A percentile compares a stretch with the other conserved stretches of the same genome.
Evolutionary conservation across 116 monocot genomes (phyloP).

Genomic region (Posidonia oceanica): DNA sequence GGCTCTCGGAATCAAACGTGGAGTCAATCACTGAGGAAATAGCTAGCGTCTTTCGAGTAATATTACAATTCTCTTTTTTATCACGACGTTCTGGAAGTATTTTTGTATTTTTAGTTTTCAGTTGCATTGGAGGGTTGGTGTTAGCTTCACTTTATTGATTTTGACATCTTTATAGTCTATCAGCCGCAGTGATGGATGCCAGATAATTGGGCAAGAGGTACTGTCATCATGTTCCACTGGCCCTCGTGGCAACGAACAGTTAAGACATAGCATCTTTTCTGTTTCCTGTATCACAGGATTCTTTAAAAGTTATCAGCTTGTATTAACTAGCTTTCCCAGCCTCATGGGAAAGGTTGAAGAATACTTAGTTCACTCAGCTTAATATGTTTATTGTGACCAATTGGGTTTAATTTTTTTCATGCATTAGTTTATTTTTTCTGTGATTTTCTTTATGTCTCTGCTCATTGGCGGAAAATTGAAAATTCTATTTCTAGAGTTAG

Average conservation of each 20-base stretch:
- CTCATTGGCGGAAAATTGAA: too few species aligned
- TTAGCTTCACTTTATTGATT: not conserved
- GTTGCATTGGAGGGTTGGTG: not conserved
- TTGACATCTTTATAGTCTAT: slow-evolving; percentile 50
- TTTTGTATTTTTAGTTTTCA: not conserved
- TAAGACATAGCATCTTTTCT: slow-evolving; percentile 13
- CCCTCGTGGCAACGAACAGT: slow-evolving; percentile 87
- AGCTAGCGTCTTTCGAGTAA: slow-evolving; percentile 58
- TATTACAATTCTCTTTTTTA: not conserved
- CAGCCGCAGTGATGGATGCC: slow-evolving; percentile 59
- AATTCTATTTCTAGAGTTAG: too few species aligned
- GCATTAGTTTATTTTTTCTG: not conserved
- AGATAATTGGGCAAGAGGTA: slow-evolving; percentile 63
- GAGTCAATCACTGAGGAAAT: slow-evolving; percentile 72
- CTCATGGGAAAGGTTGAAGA: not conserved
- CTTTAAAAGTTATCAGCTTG: not conserved
- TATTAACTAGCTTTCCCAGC: not conserved
- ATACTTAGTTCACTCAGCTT: not conserved
- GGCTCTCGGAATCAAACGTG: slow-evolving; percentile 78
- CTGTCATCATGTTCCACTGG: slow-evolving; percentile 56
- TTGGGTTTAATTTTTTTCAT: too few species aligned
- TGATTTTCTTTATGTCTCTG: too few species aligned
- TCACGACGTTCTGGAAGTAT: not conserved
- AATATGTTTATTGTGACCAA: too few species aligned
- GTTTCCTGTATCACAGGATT: not conserved